Conservation (phyloP, 257 asterid species). For the Euphrasia confusa region DNA sequence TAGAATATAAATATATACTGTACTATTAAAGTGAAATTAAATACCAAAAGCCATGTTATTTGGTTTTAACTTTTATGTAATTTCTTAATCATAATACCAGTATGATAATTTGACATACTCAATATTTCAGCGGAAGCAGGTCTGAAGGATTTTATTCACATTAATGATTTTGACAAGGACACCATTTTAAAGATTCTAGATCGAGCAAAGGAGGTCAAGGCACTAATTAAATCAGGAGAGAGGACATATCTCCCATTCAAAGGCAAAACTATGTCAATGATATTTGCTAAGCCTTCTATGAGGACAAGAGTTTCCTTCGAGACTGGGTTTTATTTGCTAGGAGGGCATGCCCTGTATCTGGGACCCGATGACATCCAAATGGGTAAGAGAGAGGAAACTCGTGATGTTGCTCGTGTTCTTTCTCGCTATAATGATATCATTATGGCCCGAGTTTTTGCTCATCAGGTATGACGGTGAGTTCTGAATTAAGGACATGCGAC, state of each 20-base stretch:
- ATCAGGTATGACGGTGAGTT: slow-evolving; percentile 89
- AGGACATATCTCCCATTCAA: slow-evolving; percentile 80
- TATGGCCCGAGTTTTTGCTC: slow-evolving; percentile 97
- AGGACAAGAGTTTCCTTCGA: slow-evolving; percentile 98
- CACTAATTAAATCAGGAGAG: slow-evolving; percentile 80
- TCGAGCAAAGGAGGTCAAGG: slow-evolving; percentile 84
- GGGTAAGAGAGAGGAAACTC: slow-evolving; percentile 99
- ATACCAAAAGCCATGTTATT: neutral
- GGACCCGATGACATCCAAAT: slow-evolving; percentile 97
- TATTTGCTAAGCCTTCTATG: slow-evolving; percentile 98
- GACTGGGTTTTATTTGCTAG: slow-evolving; percentile 88
- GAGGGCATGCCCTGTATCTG: slow-evolving; percentile 91
- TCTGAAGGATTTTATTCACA: slow-evolving; percentile 78
- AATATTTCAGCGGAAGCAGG: slow-evolving; percentile 58
- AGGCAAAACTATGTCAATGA: slow-evolving; percentile 98
- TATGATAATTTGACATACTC: slow-evolving; percentile 6
- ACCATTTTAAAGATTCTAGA: slow-evolving; percentile 72
- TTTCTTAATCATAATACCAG: neutral
- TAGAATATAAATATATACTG: neutral
- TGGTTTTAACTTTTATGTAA: neutral
- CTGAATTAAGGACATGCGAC: slow-evolving; percentile 15
- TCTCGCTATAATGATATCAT: slow-evolving; percentile 94
- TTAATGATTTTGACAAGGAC: slow-evolving; percentile 69
- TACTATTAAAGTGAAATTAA: neutral
- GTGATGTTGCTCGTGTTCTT: slow-evolving; percentile 93